These are phyloP conservation scores for Triadica sebifera DNA, from an alignment of 345 rosid species.

Conservation along the genomic window DNA sequence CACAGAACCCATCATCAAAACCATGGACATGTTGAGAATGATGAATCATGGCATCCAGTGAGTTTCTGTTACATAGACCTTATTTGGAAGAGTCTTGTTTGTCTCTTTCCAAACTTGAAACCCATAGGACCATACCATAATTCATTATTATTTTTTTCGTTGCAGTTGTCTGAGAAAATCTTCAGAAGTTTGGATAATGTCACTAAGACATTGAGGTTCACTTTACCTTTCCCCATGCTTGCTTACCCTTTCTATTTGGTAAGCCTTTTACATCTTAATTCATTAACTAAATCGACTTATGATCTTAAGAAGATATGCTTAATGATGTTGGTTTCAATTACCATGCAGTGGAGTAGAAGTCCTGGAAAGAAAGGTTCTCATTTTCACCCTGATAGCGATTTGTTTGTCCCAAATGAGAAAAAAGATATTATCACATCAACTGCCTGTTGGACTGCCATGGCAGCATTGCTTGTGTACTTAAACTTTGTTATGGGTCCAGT, in stretches of 20 bases:
- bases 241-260: slow-evolving; percentile 97
- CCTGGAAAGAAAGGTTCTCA: slow-evolving; percentile 94
- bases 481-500: slow-evolving; percentile 26
- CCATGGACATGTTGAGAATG: slow-evolving; percentile 94
- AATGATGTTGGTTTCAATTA: slow-evolving; percentile 1
- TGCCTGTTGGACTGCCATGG: slow-evolving; percentile 42
- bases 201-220: slow-evolving; percentile 61
- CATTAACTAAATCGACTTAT: background rate
- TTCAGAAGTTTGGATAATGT: slow-evolving; percentile 49
- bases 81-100: background rate
- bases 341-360: slow-evolving; percentile 66
- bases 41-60: slow-evolving; percentile 95
- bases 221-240: slow-evolving; percentile 79
- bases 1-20: slow-evolving; percentile 96
- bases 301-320: background rate
- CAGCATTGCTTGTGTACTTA: slow-evolving; percentile 23
- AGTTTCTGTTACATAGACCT: slow-evolving; percentile 1
- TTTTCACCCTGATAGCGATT: slow-evolving; percentile 70
- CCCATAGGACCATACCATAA: background rate
- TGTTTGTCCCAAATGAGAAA: slow-evolving; percentile 68
- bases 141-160: background rate
- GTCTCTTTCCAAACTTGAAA: background rate
- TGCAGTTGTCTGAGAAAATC: slow-evolving; percentile 74
- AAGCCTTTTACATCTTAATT: slow-evolving; percentile 16
- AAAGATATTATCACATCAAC: slow-evolving; percentile 64